These are phyloP conservation scores for Podila epigama DNA, from an alignment of 192 early-diverging fungal genomes.

Conservation along the genomic window DNA sequence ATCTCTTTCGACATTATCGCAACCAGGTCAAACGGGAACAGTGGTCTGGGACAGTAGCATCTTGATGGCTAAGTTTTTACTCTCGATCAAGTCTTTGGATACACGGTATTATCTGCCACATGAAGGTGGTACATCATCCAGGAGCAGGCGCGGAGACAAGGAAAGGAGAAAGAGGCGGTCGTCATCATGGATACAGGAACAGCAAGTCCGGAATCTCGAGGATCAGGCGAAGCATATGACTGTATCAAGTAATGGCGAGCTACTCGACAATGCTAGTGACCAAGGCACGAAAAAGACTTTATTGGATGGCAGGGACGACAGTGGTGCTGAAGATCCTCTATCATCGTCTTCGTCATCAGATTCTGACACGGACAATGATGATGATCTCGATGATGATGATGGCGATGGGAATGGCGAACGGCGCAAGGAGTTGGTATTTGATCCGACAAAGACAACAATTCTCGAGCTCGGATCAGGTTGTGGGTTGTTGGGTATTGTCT, in stretches of 20 bases:
- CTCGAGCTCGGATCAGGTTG: slow-evolving; percentile 54
- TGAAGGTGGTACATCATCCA: background rate
- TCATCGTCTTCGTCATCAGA: too few relatives aligned
- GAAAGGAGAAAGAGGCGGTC: background rate
- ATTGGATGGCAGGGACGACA: background rate
- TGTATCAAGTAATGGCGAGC: slow-evolving; percentile 13
- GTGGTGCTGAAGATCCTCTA: background rate
- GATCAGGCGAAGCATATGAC: slow-evolving; percentile 23
- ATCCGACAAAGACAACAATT: slow-evolving; percentile 35
- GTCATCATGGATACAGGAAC: slow-evolving; percentile 2
- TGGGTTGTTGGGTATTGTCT: slow-evolving; percentile 52
- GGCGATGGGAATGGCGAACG: background rate
- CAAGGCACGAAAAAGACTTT: background rate
- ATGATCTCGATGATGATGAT: background rate
- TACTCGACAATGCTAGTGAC: background rate
- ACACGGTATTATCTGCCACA: slow-evolving; percentile 4
- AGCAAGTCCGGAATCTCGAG: slow-evolving; percentile 23
- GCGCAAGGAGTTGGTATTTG: slow-evolving; percentile 14
- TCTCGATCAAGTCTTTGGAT: slow-evolving; percentile 16
- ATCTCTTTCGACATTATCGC: slow-evolving; percentile 49
- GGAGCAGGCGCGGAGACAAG: background rate
- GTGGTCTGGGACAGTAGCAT: slow-evolving; percentile 56
- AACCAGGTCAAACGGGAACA: slow-evolving; percentile 52
- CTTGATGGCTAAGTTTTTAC: slow-evolving; percentile 50
- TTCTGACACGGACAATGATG: background rate